Evolutionary conservation across 2,329 filamentous ascomycete species (phyloP), one percentile per base, ranked within the genome.

Genomic region (Fusarium sp.): DNA sequence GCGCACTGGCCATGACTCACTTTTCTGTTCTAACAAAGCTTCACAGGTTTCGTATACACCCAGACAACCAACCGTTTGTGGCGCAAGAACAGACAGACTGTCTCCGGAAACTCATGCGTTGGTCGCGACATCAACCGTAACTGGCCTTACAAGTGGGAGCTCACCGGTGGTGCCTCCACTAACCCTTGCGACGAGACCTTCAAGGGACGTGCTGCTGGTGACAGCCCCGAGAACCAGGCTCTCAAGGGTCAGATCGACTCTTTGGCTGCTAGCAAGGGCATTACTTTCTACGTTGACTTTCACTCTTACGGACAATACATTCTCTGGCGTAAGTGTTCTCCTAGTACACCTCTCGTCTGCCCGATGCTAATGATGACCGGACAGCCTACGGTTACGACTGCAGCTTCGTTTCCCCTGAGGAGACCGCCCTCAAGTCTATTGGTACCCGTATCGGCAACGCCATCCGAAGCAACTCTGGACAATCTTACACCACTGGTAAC

Each of bases 281-380:
- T 90, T 42, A 84, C 85, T 68, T 79, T 90, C 5, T 91, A 85
- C 77, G 85, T 91, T 61, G 89, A 91, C 77, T 87, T 85, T 72
- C 89, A 91, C 79, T 83, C 86, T 1, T 91, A 90, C 76, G 84
- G 83, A 23, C 88, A 90, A 56, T 80, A 87, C 51, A 83, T 90
- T 59, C 81, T 87, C 67, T 81, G 70, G 72, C 80, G 85, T n/a
- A 90, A 88, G 74, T 88, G 84, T 21, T 88, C 87, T 76, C 83
- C 2, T 81, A 35, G 7, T 10, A 4, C 87, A 85, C 78, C 76
- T 74, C 79, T 41, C 83, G 85, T 55, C 78, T 84, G 0, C 5
- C 55, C 72, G 78, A 11, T 78, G 81, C 61, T 82, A 86, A 87
- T 57, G 76, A 82, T 55, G 72, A 74, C 10, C 10, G 7, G 3